Conservation (phyloP, 192 early-diverging fungal genomes). For the Allomyces macrogynus region DNA sequence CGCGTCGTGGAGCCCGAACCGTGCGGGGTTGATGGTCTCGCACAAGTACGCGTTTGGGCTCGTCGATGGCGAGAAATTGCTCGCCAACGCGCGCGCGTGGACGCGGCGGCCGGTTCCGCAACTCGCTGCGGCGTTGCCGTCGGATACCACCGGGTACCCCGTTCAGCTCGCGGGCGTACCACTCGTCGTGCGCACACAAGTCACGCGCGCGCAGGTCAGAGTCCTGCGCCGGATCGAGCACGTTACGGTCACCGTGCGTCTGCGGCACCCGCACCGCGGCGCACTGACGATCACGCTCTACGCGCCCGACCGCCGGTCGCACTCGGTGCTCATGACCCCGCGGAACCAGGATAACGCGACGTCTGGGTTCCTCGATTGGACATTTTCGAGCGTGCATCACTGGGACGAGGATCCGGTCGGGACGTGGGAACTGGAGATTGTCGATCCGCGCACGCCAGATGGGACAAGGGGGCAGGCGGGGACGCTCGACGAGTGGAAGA, state of each 20-base stretch:
- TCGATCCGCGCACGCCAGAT: background rate
- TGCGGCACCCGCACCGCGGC: slow-evolving; percentile 59
- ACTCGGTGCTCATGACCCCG: background rate
- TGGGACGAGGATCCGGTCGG: background rate
- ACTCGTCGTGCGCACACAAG: background rate
- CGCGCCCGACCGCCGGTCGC: background rate
- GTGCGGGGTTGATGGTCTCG: background rate
- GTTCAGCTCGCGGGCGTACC: background rate
- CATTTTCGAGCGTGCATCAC: background rate
- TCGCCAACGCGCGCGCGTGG: background rate
- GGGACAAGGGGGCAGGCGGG: background rate
- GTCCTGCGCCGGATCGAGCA: slow-evolving; percentile 56
- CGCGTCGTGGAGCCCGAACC: slow-evolving; percentile 41
- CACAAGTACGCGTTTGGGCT: background rate
- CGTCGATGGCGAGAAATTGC: background rate
- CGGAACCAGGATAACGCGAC: background rate
- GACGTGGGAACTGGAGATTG: background rate
- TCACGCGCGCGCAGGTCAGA: background rate
- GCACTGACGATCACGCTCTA: slow-evolving; percentile 47
- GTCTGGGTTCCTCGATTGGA: background rate
- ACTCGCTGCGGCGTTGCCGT: background rate
- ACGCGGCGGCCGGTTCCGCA: background rate
- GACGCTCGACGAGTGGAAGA: background rate
- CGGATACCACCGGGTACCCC: background rate
- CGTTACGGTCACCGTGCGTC: slow-evolving; percentile 63